These are phyloP conservation scores for Fistulinella prunicolor DNA, from an alignment of 768 basidiomycete species.

Conservation along the genomic window DNA sequence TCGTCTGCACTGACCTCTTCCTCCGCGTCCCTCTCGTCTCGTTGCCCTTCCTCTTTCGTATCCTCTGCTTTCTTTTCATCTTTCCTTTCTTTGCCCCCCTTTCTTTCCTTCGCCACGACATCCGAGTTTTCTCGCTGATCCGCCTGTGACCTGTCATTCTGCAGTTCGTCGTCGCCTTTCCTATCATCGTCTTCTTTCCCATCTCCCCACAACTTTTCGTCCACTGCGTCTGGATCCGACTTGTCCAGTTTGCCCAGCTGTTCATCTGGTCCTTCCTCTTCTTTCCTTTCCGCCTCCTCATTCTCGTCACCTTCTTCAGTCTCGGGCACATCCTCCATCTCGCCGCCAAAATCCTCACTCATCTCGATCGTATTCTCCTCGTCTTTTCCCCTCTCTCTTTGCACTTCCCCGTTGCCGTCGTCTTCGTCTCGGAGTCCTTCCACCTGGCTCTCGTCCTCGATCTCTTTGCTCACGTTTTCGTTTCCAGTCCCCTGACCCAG, in stretches of 20 bases:
- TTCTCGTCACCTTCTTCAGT: conserved; percentile 44
- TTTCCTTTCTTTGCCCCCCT: conserved; percentile 32
- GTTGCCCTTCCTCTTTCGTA: conserved; percentile 25
- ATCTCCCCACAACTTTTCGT: conserved; percentile 98
- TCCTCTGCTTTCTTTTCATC: conserved; percentile 35
- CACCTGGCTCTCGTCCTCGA: conserved; percentile 94
- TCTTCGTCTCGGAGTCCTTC: conserved; percentile 83
- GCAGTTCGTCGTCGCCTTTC: conserved; percentile 48
- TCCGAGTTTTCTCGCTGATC: conserved; percentile 53
- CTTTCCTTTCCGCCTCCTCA: conserved; percentile 49
- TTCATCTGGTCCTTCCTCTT: conserved; percentile 69
- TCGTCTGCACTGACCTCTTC: conserved; percentile 19
- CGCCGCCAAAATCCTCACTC: conserved; percentile 85
- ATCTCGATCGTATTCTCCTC: conserved; percentile 86
- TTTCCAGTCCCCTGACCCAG: conserved; percentile 84
- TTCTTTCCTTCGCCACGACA: conserved; percentile 75
- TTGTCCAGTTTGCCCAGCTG: conserved; percentile 79
- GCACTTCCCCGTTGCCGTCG: conserved; percentile 28
- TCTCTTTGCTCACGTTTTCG: conserved; percentile 90
- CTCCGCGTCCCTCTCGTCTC: conserved; percentile 30
- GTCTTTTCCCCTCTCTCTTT: conserved; percentile 45
- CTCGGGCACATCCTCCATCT: conserved; percentile 75
- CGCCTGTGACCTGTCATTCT: conserved; percentile 57
- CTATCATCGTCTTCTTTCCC: conserved; percentile 58
- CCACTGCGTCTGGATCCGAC: conserved; percentile 77